Conservation (phyloP, 73 alveolate genomes). For the Tetrahymena borealis region DNA sequence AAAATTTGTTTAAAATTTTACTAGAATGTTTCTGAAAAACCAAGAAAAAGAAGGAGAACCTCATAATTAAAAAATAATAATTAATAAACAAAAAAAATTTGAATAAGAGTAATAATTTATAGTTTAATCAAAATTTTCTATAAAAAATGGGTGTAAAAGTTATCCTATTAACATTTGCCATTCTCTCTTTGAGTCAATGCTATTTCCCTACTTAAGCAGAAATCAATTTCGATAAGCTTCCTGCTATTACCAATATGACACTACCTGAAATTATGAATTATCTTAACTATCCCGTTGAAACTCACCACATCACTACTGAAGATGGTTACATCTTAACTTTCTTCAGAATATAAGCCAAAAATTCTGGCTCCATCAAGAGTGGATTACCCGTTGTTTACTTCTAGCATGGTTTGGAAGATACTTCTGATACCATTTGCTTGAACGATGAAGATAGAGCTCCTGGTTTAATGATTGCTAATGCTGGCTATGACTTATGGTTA, state of each 20-base stretch:
- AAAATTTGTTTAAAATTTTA: too few species aligned
- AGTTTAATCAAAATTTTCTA: not conserved
- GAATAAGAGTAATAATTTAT: not conserved
- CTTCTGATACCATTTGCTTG: constrained; percentile 63
- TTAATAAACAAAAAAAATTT: not conserved
- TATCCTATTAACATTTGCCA: not conserved
- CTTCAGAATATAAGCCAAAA: constrained; percentile 63
- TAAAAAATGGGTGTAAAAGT: not conserved
- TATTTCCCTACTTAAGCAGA: not conserved
- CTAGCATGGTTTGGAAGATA: constrained; percentile 78
- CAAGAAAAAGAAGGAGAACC: too few species aligned
- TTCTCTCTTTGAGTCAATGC: not conserved
- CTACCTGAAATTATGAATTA: constrained; percentile 25
- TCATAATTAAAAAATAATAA: too few species aligned
- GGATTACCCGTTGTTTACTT: constrained; percentile 65
- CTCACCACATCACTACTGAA: constrained; percentile 63
- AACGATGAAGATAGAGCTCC: constrained; percentile 64
- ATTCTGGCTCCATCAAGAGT: constrained; percentile 9
- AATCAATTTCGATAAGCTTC: not conserved
- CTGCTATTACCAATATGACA: not conserved
- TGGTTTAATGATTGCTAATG: constrained; percentile 50
- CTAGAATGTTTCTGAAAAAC: too few species aligned
- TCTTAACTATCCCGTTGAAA: constrained; percentile 52
- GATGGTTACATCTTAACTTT: constrained; percentile 78
- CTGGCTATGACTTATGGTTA: constrained; percentile 83